Evolutionary conservation across 2,329 filamentous ascomycete genomes (phyloP).

Genomic region (Pestalotiopsis sp.): DNA sequence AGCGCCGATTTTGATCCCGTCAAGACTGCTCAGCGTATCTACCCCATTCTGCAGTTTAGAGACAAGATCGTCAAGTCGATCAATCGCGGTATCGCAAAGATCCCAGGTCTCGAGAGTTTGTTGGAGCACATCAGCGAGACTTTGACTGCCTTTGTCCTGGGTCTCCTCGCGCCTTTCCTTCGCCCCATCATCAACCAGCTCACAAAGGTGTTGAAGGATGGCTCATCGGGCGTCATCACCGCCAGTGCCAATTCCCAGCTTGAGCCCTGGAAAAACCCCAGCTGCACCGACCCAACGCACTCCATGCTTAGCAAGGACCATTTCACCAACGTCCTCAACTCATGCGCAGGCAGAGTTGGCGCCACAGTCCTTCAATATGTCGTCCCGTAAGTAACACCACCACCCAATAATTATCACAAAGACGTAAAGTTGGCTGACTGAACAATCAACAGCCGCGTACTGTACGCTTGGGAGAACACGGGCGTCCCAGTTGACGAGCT

Average conservation of each 20-base stretch:
- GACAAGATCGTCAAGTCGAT: constrained; percentile 92
- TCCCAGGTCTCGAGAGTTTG: constrained; percentile 86
- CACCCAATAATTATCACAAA: neutral
- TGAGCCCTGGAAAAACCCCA: constrained; percentile 76
- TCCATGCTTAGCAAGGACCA: constrained; percentile 84
- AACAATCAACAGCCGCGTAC: constrained; percentile 60
- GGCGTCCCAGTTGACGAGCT: constrained; percentile 82
- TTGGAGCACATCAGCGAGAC: constrained; percentile 94
- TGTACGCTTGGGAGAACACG: constrained; percentile 92
- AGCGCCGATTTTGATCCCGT: constrained; percentile 75
- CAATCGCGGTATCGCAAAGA: constrained; percentile 81
- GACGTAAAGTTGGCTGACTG: constrained; percentile 19
- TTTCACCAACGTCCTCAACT: constrained; percentile 77
- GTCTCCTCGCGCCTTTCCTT: constrained; percentile 87
- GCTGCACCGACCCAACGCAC: constrained; percentile 77
- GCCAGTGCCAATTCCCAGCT: constrained; percentile 73
- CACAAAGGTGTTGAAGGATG: constrained; percentile 80
- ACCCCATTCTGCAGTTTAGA: constrained; percentile 90
- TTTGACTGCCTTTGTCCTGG: constrained; percentile 87
- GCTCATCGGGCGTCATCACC: constrained; percentile 70
- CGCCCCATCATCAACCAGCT: constrained; percentile 88
- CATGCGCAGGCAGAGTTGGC: constrained; percentile 73
- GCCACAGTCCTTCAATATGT: constrained; percentile 80
- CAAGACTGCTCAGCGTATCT: constrained; percentile 78
- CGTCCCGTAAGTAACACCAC: constrained; percentile 65